phyloP scores from a whole-genome alignment of 1,284 basidiomycete genomes.

The Leccinum pseudoinsigne region DNA sequence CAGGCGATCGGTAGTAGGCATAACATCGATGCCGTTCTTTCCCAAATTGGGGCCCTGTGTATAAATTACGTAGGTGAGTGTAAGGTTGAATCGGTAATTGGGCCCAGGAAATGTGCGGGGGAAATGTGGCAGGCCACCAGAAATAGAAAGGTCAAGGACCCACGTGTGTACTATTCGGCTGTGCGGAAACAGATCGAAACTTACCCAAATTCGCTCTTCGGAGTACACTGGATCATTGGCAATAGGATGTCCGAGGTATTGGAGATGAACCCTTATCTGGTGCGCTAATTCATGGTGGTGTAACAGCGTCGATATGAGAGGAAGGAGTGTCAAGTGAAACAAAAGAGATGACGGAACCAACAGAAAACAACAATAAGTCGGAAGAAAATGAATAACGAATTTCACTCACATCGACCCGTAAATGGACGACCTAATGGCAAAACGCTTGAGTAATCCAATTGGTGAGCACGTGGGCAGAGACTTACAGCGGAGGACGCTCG shows the following conservation, averaged over 20 bases:
- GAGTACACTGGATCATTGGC: constrained; percentile 92
- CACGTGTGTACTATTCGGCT: neutral
- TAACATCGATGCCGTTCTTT: constrained; percentile 79
- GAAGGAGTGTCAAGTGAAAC: neutral
- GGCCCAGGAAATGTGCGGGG: neutral
- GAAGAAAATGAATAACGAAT: neutral
- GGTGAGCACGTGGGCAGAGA: constrained; percentile 12
- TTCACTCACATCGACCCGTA: constrained; percentile 81
- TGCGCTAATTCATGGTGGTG: constrained; percentile 58
- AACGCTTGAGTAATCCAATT: constrained; percentile 10
- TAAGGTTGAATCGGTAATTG: neutral
- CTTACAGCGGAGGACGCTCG: constrained; percentile 88
- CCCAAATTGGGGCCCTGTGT: constrained; percentile 71
- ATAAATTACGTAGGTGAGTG: constrained; percentile 8
- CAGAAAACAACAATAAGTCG: neutral
- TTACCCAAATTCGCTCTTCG: constrained; percentile 78
- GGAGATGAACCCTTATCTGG: constrained; percentile 95
- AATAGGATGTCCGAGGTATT: constrained; percentile 93
- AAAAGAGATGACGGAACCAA: neutral
- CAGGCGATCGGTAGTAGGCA: constrained; percentile 60
- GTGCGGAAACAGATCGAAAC: constrained; percentile 20
- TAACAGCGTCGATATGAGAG: constrained; percentile 7
- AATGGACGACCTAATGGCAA: constrained; percentile 65
- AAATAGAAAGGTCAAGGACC: neutral
- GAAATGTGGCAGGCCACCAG: neutral